A percentile compares a stretch with the other conserved stretches of the same genome.
phyloP scores from a whole-genome alignment of 129 eudicot species.

The Saposhnikovia divaricata region DNA sequence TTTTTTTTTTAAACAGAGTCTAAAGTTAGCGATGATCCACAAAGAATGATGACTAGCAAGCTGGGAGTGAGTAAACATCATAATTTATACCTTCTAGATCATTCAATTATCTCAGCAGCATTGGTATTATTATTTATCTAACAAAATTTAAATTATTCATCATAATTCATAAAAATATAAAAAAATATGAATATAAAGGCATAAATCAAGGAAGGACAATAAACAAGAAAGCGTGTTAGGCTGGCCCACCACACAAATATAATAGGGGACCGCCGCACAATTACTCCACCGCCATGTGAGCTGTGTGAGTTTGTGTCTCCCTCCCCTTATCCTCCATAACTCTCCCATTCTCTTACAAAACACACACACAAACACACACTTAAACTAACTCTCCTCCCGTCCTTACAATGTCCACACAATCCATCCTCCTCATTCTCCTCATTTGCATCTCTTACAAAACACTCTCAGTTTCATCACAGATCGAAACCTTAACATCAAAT shows the following conservation, averaged over 20 bases:
- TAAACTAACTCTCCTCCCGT: neutral
- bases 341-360: neutral
- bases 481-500: neutral
- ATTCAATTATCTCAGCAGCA: too few species aligned
- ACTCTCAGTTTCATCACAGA: conserved; percentile 9
- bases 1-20: too few species aligned
- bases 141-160: too few species aligned
- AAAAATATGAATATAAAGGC: neutral
- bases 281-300: conserved; percentile 15
- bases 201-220: neutral
- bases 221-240: conserved; percentile 2
- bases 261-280: conserved; percentile 6
- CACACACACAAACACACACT: conserved; percentile 1
- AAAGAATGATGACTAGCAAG: too few species aligned
- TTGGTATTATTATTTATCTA: too few species aligned
- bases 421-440: neutral
- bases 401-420: neutral
- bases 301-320: neutral
- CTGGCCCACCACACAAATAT: neutral
- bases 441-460: neutral
- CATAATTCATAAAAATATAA: too few species aligned
- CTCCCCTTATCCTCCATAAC: neutral
- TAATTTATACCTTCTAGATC: too few species aligned
- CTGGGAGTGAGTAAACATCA: too few species aligned
- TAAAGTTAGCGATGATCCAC: too few species aligned